phyloP scores from a whole-genome alignment of 164 flowering plant genomes.

The Vitis amurensis region DNA sequence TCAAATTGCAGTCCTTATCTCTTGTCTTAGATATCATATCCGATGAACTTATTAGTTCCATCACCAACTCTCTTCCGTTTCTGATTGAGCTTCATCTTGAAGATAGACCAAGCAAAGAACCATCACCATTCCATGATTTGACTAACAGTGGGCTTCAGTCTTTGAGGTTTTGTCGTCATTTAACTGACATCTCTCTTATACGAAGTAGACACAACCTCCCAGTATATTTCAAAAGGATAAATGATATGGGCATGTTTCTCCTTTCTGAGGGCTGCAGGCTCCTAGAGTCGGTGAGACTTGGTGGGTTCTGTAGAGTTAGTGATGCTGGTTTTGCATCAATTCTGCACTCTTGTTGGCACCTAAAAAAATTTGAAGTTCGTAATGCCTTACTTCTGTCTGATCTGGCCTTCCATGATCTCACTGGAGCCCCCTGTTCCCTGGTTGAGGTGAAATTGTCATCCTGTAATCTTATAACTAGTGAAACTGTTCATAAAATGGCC shows the following conservation, averaged over 20 bases:
- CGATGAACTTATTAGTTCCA: conserved; percentile 30
- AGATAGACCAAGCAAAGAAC: conserved; percentile 37
- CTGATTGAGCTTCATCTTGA: conserved; percentile 40
- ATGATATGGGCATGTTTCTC: conserved; percentile 47
- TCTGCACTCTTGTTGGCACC: conserved; percentile 31
- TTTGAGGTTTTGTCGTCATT: conserved; percentile 25
- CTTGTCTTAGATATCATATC: conserved; percentile 39
- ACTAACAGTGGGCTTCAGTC: conserved; percentile 43
- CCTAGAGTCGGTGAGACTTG: conserved; percentile 37
- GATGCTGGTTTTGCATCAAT: conserved; percentile 55
- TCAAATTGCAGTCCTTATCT: conserved; percentile 30
- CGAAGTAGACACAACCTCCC: conserved; percentile 25
- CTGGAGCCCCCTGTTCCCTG: conserved; percentile 25
- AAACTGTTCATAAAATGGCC: conserved; percentile 32
- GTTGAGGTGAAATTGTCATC: conserved; percentile 34
- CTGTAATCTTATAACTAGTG: conserved; percentile 44
- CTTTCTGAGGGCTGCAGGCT: conserved; percentile 39
- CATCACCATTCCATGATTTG: conserved; percentile 27
- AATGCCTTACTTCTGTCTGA: conserved; percentile 36
- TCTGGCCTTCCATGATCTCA: conserved; percentile 38
- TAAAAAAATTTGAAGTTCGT: conserved; percentile 42
- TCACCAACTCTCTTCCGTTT: conserved; percentile 24
- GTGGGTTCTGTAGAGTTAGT: conserved; percentile 50
- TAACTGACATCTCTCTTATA: conserved; percentile 37
- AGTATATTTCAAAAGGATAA: conserved; percentile 35